These are phyloP conservation scores for Trichoderma sp. DNA, from an alignment of 2,329 filamentous ascomycete genomes.

Conservation along the genomic window DNA sequence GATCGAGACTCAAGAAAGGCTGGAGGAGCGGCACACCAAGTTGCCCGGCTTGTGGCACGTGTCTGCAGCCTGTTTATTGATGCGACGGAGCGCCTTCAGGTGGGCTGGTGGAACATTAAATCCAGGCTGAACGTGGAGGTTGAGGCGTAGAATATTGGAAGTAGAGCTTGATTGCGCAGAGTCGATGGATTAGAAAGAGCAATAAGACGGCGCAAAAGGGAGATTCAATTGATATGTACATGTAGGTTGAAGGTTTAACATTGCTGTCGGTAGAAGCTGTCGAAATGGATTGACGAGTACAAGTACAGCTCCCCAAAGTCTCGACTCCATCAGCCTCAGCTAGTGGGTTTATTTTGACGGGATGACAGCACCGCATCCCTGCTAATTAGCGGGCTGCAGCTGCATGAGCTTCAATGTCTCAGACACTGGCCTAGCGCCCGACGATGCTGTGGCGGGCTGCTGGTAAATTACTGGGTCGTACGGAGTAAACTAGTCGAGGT, in stretches of 20 bases:
- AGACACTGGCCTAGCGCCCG: background rate
- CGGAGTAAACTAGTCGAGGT: background rate
- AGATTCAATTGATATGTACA: background rate
- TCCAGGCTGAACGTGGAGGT: background rate
- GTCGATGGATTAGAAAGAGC: background rate
- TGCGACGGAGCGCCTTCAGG: background rate
- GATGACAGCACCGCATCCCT: background rate
- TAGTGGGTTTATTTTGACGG: background rate
- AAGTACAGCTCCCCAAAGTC: background rate
- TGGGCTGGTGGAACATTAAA: background rate
- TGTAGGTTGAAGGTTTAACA: background rate
- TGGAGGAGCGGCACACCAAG: conserved; percentile 3
- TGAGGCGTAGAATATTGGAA: background rate
- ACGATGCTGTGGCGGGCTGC: background rate
- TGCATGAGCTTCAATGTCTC: background rate
- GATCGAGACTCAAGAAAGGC: background rate
- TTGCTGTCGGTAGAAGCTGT: background rate
- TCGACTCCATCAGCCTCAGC: background rate
- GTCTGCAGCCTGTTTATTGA: conserved; percentile 1
- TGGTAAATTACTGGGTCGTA: background rate
- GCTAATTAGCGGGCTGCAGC: background rate
- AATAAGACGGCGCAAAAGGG: background rate
- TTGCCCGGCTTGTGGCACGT: conserved; percentile 5
- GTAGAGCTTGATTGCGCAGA: background rate
- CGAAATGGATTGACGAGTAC: no score